Evolutionary conservation across 139 green algal species (phyloP).

Genomic region (Picochlorum sp.): DNA sequence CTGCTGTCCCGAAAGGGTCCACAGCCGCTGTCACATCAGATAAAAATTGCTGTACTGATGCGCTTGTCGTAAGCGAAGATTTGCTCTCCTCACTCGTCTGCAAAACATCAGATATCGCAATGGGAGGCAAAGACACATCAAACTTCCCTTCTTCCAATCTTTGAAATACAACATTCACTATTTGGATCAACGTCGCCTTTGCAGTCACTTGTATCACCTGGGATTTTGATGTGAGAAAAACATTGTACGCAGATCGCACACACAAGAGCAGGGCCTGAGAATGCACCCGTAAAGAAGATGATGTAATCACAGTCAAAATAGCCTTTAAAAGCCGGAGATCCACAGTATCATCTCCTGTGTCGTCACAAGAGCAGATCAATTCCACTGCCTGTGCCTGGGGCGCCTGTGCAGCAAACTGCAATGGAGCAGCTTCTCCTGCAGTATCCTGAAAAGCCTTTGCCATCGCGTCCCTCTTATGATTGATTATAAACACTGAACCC

Average conservation of each 20-base stretch:
- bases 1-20: slow-evolving; percentile 41
- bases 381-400: slow-evolving; percentile 64
- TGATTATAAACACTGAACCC: slow-evolving; percentile 36
- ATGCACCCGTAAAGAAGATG: slow-evolving; percentile 70
- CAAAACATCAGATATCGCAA: slow-evolving; percentile 61
- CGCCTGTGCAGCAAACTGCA: slow-evolving; percentile 10
- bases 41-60: slow-evolving; percentile 77
- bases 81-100: slow-evolving; percentile 35
- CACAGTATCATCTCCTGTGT: slow-evolving; percentile 83
- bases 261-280: slow-evolving; percentile 57
- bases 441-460: neutral
- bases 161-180: slow-evolving; percentile 93
- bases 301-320: slow-evolving; percentile 82
- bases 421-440: slow-evolving; percentile 10
- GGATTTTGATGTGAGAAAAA: slow-evolving; percentile 76
- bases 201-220: slow-evolving; percentile 90
- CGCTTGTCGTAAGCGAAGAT: slow-evolving; percentile 21
- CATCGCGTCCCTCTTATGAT: slow-evolving; percentile 16
- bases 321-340: slow-evolving; percentile 86
- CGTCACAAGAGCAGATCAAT: slow-evolving; percentile 78
- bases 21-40: slow-evolving; percentile 59
- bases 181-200: slow-evolving; percentile 87
- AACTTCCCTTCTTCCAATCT: slow-evolving; percentile 74
- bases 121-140: slow-evolving; percentile 20
- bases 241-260: slow-evolving; percentile 93